A percentile compares a stretch with the other conserved stretches of the same genome.
Conservation (phyloP, 768 basidiomycete species). For the Lactifluus echinatus region DNA sequence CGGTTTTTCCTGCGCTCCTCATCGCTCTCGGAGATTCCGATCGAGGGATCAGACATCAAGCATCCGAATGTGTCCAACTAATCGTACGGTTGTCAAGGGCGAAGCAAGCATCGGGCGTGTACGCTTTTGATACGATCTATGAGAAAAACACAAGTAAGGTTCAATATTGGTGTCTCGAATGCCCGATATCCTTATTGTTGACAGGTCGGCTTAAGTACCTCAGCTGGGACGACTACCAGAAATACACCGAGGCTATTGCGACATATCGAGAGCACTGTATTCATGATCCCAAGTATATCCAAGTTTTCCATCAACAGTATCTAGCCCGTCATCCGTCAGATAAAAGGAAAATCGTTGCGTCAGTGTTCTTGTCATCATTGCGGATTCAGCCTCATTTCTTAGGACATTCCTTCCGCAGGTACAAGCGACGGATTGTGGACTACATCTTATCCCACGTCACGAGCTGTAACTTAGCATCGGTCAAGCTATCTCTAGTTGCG, state of each 20-base stretch:
- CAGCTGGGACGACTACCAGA: constrained; percentile 51
- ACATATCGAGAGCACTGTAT: constrained; percentile 46
- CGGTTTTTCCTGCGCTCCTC: constrained; percentile 61
- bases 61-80: constrained; percentile 47
- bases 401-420: constrained; percentile 33
- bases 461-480: constrained; percentile 39
- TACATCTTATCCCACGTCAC: constrained; percentile 75
- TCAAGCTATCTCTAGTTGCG: constrained; percentile 47
- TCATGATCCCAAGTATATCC: constrained; percentile 52
- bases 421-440: constrained; percentile 63
- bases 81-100: constrained; percentile 33
- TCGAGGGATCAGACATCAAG: constrained; percentile 37
- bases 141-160: constrained; percentile 48
- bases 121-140: constrained; percentile 68
- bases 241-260: constrained; percentile 46
- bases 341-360: constrained; percentile 47
- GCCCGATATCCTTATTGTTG: background rate
- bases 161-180: background rate
- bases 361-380: constrained; percentile 23
- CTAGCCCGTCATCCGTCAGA: constrained; percentile 41
- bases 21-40: constrained; percentile 46
- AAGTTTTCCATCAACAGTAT: constrained; percentile 51
- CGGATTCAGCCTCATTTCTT: background rate
- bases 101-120: constrained; percentile 46
- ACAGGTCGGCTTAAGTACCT: constrained; percentile 54